Evolutionary conservation across 169 alveolate genomes (phyloP), one percentile per base, ranked within the genome.

Genomic region (Plasmodium gonderi): DNA sequence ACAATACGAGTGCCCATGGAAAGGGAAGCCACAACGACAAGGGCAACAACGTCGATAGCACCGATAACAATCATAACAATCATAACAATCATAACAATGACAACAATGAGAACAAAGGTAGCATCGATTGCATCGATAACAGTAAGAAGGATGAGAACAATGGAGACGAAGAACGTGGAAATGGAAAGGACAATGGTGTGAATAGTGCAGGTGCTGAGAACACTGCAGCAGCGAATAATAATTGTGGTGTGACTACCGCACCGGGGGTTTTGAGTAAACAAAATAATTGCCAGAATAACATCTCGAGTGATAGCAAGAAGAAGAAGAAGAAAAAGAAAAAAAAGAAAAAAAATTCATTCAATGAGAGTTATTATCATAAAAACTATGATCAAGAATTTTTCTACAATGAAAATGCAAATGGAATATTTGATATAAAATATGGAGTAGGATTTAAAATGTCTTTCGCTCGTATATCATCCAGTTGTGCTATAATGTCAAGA

Each of bases 361-460:
- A 14, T 80, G 85, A 64, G 31, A 36, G 11, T 17, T 83, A 64
- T 69, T 65, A 81, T 67, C 54, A 65, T 47, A 81, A 87, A 60
- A 87, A 49, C 26, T 51, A 90, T 65, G 90, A 90, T 44, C 83
- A 90, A 20, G 82, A 90, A 12, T 78, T 14, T 77, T 90, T 78
- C 38, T 90, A 90, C 44, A 90, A 90, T n/a, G 94, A 77, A 26
- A 65, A 77, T 78, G 90, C 90, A n/a, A 90, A 90, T 74, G 68
- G 49, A 40, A 67, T 78, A 17, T 78, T 76, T 78, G 94, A 90
- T 49, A 33, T 90, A 67, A 76, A 79, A 44, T 97, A 97, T 69
- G 99, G 99, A 17, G 80, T 94, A 42, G 99, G 99, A 20, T 97
- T 97, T 94, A 97, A 97, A 93, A 94, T 95, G 94, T 96, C 99